Percentiles rank a stretch among this genome's conserved stretches.
Evolutionary conservation across 352 stramenopile species (phyloP).

Genomic region (Pythium sp.): DNA sequence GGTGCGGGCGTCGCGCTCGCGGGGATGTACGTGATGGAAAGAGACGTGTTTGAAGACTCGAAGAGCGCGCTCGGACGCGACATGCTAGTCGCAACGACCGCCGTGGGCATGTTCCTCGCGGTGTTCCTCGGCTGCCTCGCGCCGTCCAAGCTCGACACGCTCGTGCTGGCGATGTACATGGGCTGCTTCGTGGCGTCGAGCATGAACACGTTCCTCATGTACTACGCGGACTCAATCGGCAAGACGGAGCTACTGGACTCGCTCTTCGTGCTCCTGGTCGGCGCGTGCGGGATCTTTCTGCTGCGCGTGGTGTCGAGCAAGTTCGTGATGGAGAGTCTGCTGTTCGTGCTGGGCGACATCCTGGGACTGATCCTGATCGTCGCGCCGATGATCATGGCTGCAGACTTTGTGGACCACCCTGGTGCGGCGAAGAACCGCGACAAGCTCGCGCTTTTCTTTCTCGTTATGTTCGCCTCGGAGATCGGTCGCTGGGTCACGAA

Average conservation of each 20-base stretch:
- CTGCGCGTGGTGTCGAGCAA: conserved; percentile 53
- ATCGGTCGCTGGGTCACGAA: conserved; percentile 21
- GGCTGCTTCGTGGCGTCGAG: conserved; percentile 40
- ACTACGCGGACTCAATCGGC: conserved; percentile 30
- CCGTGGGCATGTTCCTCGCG: conserved; percentile 27
- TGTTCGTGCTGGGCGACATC: conserved; percentile 39
- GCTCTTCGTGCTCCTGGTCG: conserved; percentile 45
- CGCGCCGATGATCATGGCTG: conserved; percentile 37
- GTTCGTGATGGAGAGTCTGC: conserved; percentile 41
- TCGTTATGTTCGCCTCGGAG: conserved; percentile 44
- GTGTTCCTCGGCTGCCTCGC: conserved; percentile 37
- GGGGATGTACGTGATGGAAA: conserved; percentile 27
- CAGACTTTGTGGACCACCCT: conserved; percentile 38
- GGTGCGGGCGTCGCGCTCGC: conserved; percentile 19
- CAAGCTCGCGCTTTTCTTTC: conserved; percentile 46
- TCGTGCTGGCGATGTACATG: conserved; percentile 45
- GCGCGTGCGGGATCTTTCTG: conserved; percentile 34
- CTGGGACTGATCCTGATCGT: conserved; percentile 30
- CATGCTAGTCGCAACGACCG: conserved; percentile 35
- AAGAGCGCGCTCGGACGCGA: conserved; percentile 22
- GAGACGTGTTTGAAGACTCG: conserved; percentile 23
- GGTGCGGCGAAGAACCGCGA: conserved; percentile 30
- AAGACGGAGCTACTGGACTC: conserved; percentile 36
- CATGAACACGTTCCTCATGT: conserved; percentile 52
- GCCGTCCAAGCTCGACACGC: conserved; percentile 29